Conservation (phyloP, 495 filamentous ascomycete genomes). For the Lophium mytilinum region DNA sequence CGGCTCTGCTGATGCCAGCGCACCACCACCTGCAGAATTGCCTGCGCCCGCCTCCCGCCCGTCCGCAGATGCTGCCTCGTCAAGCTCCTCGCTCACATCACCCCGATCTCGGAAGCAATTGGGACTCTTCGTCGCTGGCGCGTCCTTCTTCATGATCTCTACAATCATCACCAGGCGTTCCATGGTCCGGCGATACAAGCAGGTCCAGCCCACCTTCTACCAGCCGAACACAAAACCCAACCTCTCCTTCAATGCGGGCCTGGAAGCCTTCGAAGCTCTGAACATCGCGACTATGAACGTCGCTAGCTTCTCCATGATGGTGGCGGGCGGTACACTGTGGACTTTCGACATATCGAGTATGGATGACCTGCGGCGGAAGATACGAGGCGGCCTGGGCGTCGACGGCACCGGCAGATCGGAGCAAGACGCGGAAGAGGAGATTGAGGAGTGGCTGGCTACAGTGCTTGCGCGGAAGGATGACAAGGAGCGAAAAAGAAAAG, state of each 20-base stretch:
- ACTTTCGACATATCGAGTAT: constrained; percentile 62
- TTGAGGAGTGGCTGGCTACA: constrained; percentile 63
- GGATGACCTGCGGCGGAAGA: constrained; percentile 55
- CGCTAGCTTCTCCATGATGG: constrained; percentile 58
- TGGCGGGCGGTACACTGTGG: constrained; percentile 57
- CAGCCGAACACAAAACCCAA: constrained; percentile 36
- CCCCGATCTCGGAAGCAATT: constrained; percentile 44
- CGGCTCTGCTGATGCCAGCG: background rate
- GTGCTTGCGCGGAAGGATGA: constrained; percentile 49
- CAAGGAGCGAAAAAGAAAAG: constrained; percentile 31
- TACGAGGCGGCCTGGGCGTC: constrained; percentile 43
- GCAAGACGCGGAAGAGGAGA: constrained; percentile 46
- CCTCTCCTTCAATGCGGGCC: constrained; percentile 38
- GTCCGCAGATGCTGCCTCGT: constrained; percentile 11
- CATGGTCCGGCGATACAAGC: constrained; percentile 45
- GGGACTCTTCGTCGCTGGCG: constrained; percentile 60
- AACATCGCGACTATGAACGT: constrained; percentile 79
- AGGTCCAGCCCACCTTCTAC: constrained; percentile 57
- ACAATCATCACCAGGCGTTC: constrained; percentile 62
- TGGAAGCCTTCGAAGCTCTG: constrained; percentile 70
- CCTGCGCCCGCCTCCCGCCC: constrained; percentile 8
- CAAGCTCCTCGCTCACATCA: constrained; percentile 27
- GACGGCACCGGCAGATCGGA: constrained; percentile 41
- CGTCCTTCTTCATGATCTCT: constrained; percentile 62
- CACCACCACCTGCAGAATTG: constrained; percentile 1